These are phyloP conservation scores for Podaxis sp. DNA, from an alignment of 768 basidiomycete species.

Conservation along the genomic window DNA sequence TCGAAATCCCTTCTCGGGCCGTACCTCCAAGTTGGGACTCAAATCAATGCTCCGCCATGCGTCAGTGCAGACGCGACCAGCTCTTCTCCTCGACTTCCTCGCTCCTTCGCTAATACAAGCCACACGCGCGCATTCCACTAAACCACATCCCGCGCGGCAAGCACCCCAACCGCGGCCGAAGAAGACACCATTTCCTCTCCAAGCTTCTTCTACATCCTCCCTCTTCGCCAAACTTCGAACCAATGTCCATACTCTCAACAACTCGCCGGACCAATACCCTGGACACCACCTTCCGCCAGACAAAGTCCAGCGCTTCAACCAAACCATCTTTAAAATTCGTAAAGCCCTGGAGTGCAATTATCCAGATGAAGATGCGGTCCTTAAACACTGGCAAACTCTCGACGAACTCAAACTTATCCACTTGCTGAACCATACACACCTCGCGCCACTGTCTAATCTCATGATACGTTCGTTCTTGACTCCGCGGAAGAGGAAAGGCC, in stretches of 20 bases:
- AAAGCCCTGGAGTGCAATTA: conserved; percentile 28
- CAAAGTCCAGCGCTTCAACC: conserved; percentile 25
- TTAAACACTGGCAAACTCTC: conserved; percentile 41
- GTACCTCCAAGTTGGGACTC: neutral
- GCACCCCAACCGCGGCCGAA: neutral
- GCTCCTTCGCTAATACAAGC: neutral
- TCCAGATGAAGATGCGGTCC: conserved; percentile 28
- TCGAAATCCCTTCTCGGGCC: neutral
- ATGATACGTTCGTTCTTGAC: conserved; percentile 4
- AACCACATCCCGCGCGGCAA: neutral
- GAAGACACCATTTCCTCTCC: conserved; percentile 3
- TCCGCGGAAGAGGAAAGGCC: neutral
- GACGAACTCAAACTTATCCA: conserved; percentile 41
- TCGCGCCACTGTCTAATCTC: conserved; percentile 36
- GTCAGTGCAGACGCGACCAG: neutral
- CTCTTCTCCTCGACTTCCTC: conserved; percentile 8
- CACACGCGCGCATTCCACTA: neutral
- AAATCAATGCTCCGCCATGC: conserved; percentile 7
- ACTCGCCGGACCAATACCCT: neutral
- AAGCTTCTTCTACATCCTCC: conserved; percentile 2
- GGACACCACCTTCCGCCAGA: conserved; percentile 13
- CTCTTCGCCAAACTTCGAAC: conserved; percentile 10
- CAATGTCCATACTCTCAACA: neutral
- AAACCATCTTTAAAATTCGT: conserved; percentile 36
- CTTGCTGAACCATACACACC: conserved; percentile 41